Base-by-base conservation (phyloP, 2,329 filamentous ascomycete genomes). In the Sclerotiophoma versabilis region DNA sequence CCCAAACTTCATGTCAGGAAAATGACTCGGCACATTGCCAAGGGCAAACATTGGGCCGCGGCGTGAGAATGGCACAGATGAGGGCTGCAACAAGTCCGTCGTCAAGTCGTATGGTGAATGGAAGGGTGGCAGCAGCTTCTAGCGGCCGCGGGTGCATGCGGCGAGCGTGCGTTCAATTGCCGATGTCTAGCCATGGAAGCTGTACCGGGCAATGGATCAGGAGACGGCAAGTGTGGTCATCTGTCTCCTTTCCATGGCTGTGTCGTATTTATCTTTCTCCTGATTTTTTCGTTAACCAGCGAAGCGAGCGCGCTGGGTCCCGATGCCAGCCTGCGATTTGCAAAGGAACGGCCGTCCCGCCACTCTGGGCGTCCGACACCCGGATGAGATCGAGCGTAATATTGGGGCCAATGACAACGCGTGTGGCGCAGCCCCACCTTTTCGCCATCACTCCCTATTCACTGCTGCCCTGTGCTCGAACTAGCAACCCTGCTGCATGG, bases 401-500 rank as follows among this genome's bases (percentile, higher is more conserved):
- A 47, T 61, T 64, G 50, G 9, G 46, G 41, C 63, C 54, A 64
- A 64, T 64, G 19, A 32, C 5, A 27, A 19, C 6, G 25, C 32
- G 8, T 44, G 61, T 64, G 63, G 61, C 59, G 62, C 60, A 49
- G 49, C 11, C 15, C 19, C 27, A 25, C 38, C 22, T n/a, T 12
- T 11, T 39, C 34, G 42, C 64, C 57, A 64, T 63, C 50, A 55
- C 62, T 63, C 61, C 58, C 61, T 66, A 66, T 62, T 64, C 48
- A 23, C 27, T 46, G 15, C 27, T 34, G 53, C 44, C 42, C 62
- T 54, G 51, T 57, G 43, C 49, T 34, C 23, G 27, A n/a, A 37
- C 59, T 54, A 59, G 48, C 41, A 49, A 39, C 39, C 51, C 48
- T 50, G 58, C 53, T 43, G 60, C 60, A 58, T 63, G 60, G 58